phyloP scores from a whole-genome alignment of 2,329 filamentous ascomycete genomes.

The Rhinocladiella similis region DNA sequence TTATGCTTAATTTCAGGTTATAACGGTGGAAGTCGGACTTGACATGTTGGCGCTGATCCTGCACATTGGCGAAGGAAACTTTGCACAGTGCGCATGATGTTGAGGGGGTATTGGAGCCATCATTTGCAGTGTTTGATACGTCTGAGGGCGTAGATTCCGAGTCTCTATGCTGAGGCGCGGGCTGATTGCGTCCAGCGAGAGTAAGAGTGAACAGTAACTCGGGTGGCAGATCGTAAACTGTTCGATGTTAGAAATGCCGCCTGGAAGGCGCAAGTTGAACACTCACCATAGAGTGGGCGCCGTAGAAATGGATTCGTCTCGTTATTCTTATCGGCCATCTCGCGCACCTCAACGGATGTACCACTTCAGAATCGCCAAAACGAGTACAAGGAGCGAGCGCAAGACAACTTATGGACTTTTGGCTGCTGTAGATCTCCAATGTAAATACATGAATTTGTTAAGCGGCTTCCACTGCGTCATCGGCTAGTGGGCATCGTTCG shows the following conservation, averaged over 20 bases:
- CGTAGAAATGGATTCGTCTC: slow-evolving; percentile 38
- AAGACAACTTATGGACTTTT: too few species aligned
- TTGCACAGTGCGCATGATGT: slow-evolving; percentile 81
- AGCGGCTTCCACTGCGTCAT: neutral
- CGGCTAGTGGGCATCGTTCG: neutral
- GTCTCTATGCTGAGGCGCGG: neutral
- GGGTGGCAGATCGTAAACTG: slow-evolving; percentile 79
- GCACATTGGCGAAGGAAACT: slow-evolving; percentile 67
- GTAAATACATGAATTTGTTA: too few species aligned
- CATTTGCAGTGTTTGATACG: slow-evolving; percentile 4
- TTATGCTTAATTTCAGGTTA: slow-evolving; percentile 88
- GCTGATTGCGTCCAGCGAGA: slow-evolving; percentile 36
- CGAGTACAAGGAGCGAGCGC: too few species aligned
- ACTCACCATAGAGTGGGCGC: slow-evolving; percentile 52
- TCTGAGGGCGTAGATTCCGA: neutral
- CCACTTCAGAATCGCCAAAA: too few species aligned
- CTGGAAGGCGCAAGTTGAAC: neutral
- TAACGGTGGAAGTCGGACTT: slow-evolving; percentile 91
- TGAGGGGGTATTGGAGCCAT: slow-evolving; percentile 50
- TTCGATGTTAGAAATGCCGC: slow-evolving; percentile 24
- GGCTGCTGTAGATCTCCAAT: too few species aligned
- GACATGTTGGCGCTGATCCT: slow-evolving; percentile 82
- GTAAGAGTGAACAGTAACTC: slow-evolving; percentile 70
- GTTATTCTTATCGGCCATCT: slow-evolving; percentile 18
- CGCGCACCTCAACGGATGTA: neutral